Conservation (phyloP, 352 stramenopile genomes). For the Globisporangium carolinianum region DNA sequence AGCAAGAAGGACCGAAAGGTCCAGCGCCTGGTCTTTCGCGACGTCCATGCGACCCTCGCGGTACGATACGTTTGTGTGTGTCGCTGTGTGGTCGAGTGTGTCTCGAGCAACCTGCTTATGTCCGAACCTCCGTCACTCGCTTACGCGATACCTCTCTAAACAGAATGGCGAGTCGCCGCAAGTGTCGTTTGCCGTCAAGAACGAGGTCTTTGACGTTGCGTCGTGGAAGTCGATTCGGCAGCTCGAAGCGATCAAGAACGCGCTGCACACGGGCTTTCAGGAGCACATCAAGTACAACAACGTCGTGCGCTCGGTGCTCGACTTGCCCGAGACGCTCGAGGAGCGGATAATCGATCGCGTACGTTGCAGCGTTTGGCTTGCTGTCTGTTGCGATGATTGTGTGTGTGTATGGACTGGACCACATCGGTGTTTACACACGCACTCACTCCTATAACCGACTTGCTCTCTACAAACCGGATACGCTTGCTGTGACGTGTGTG, state of each 20-base stretch:
- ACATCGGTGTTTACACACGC: not conserved
- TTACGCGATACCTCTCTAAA: not conserved
- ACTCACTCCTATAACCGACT: not conserved
- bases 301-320: constrained; percentile 60
- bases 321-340: constrained; percentile 72
- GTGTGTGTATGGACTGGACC: not conserved
- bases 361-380: constrained; percentile 9
- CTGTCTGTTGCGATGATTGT: not conserved
- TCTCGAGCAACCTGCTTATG: not conserved
- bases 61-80: constrained; percentile 41
- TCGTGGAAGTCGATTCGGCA: constrained; percentile 80
- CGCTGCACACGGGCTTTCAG: constrained; percentile 63
- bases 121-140: not conserved
- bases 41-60: constrained; percentile 72
- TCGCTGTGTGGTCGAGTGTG: not conserved
- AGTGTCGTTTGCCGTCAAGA: constrained; percentile 70
- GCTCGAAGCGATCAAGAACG: constrained; percentile 77
- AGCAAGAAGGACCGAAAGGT: constrained; percentile 87
- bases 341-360: constrained; percentile 66
- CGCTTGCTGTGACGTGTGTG: not conserved
- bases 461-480: not conserved
- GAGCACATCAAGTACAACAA: constrained; percentile 89
- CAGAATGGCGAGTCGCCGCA: constrained; percentile 77
- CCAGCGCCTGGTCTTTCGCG: constrained; percentile 76
- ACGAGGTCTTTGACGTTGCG: constrained; percentile 61